Conservation (phyloP, 257 asterid genomes). For the Penstemon newberryi region DNA sequence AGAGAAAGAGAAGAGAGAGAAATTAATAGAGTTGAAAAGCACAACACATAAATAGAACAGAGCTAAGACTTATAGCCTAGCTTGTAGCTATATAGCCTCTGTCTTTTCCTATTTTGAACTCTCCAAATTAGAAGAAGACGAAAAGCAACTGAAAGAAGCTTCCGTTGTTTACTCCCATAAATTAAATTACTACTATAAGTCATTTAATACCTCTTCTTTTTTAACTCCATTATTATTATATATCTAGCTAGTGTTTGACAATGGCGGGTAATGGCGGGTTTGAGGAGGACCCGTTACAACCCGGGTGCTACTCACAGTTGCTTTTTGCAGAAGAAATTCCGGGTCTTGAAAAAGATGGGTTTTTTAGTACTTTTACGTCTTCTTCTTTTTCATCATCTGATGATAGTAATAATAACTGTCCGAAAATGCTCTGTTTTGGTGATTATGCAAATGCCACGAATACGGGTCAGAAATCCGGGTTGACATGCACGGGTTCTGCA, state of each 20-base stretch:
- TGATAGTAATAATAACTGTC: slow-evolving; percentile 23
- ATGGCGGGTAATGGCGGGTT: slow-evolving; percentile 52
- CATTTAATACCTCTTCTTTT: background rate
- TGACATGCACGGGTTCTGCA: slow-evolving; percentile 53
- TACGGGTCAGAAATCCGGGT: slow-evolving; percentile 39
- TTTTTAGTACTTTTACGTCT: slow-evolving; percentile 34
- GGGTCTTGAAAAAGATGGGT: slow-evolving; percentile 25
- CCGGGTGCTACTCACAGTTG: slow-evolving; percentile 65
- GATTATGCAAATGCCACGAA: slow-evolving; percentile 35
- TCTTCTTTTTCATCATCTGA: slow-evolving; percentile 22
- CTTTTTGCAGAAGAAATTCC: slow-evolving; percentile 48
- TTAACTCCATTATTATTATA: background rate
- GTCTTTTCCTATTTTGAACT: slow-evolving; percentile 19
- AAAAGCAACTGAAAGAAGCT: slow-evolving; percentile 30
- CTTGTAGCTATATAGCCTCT: slow-evolving; percentile 10
- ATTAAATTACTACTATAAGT: background rate
- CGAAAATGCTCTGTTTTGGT: slow-evolving; percentile 72
- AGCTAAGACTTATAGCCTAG: background rate
- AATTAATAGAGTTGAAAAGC: slow-evolving; percentile 26
- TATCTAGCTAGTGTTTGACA: background rate
- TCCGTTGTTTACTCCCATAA: slow-evolving; percentile 45
- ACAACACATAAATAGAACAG: slow-evolving; percentile 28
- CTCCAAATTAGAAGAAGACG: background rate
- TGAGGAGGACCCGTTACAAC: slow-evolving; percentile 44
- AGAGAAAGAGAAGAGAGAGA: slow-evolving; percentile 13